Base-by-base conservation (phyloP, 2,329 filamentous ascomycete species). In the Colletotrichum chrysophilum region DNA sequence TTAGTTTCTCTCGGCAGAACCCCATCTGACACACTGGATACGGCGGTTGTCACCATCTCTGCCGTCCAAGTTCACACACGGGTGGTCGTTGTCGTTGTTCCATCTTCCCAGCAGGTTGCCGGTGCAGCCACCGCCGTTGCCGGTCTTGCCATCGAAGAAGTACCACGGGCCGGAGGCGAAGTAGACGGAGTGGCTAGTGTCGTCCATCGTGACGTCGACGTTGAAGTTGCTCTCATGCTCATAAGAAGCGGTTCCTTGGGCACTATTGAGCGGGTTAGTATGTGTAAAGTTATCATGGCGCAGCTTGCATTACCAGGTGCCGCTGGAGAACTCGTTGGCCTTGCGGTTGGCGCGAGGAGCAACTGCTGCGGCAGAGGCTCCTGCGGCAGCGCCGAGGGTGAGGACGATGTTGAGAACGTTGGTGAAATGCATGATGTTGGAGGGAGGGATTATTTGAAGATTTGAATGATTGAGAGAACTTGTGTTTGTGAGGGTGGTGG, bases 201-300 rank as follows among this genome's bases (percentile, higher is more conserved):
- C 68, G 14, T 70, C 68, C 68, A 70, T 70, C 3, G 68, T 70
- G 26, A 70, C 68, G 28, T 70, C 68, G 2, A 70, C 58, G 36
- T 70, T 70, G 68, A 70, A 70, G 68, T 70, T 70, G 68, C 68
- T 70, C 12, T 70, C 36, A 12, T 70, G 68, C 68, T 70, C 56
- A 5, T 70, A 70, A 4, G 68, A 70, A 13, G 68, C 68, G 21
- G 68, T 70, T 7, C 68, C 68, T 14, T 70, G 68, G 36, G 43
- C 43, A 52, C n/a, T 52, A 4, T 52, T 0, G 6, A 52, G 43
- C 2, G n/a, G 0, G 43, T 52, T 13, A 52, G 43, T 24, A 4
- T 13, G 10, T 21, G n/a, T 48, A 13, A 3, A 1, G 43, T 21
- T 52, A 7, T 7, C 0, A 52, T 21, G 3, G n/a, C 3, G n/a